Base-by-base conservation (phyloP, 2,329 filamentous ascomycete species). In the Alternaria sp. region DNA sequence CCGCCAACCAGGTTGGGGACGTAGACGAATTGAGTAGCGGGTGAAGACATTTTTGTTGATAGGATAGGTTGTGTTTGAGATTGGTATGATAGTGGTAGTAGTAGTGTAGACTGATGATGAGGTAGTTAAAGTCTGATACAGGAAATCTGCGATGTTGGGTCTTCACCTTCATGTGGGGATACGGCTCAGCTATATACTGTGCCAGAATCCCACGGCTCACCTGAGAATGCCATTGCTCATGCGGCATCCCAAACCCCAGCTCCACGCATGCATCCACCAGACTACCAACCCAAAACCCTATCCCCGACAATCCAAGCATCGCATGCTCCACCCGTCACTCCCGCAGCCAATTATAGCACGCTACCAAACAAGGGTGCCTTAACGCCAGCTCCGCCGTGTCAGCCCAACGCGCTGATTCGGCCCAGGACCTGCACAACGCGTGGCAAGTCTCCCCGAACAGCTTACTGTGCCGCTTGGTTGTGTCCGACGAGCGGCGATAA, bases 1-100 rank as follows among this genome's bases (percentile, higher is more conserved):
- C 74, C 69, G 53, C 75, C 75, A 52, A 77, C 74, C 8, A 78
- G 72, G 67, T 78, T 78, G 66, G 75, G 75, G 56, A 78, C 77
- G 72, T 78, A 78, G 62, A 77, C 73, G 65, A 74, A 77, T 70
- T 75, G 67, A 24, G 68, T 63, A 42, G 63, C 54, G 51, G 71
- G 68, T 38, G 71, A 67, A 62, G 73, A 75, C 73, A 76, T 74
- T 51, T 54, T 52, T 68, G 61, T 53, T 56, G 59, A 57, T 54
- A 41, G 55, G 30, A 60, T 54, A 24, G 34, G 36, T 32, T 47
- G 41, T 42, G 7, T 54, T 16, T 5, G 24, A 47, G 14, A 18
- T 20, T 55, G 28, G 36, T 58, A 34, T 32, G 54, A 20, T 41
- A 49, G 36, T 38, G 7, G 34, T n/a, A n/a, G 16, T 39, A 20